Evolutionary conservation across 2,329 filamentous ascomycete species (phyloP), one percentile per base, ranked within the genome.

Genomic region (Fusarium keratoplasticum): DNA sequence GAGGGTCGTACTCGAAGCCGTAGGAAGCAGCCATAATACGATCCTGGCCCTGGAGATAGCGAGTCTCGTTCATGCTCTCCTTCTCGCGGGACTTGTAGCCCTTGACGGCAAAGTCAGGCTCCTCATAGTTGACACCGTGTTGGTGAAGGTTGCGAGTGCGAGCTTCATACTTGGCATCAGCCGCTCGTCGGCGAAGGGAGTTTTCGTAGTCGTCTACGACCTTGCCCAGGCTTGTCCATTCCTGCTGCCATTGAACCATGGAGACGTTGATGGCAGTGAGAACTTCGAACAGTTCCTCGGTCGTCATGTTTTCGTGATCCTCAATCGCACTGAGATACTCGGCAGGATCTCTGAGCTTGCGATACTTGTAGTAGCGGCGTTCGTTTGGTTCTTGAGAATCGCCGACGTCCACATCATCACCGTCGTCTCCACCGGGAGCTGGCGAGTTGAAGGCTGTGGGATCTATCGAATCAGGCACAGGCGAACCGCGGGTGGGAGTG

Each of bases 1-100:
- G 87, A 11, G 87, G 84, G 73, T 91, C 89, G 73, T 91, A 90
- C 69, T 90, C 88, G 74, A 91, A 91, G 18, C 88, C 87, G 76
- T 91, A 92, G 2, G 87, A 85, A 69, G 88, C 85, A 9, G 90
- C 89, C 86, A 89, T 88, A 70, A 90, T 84, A 64, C 84, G 84
- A 80, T 91, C 89, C 77, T 92, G 87, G 62, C 84, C 78, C 64
- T 88, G 86, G 6, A 86, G 83, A 50, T 88, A 84, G 27, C 84
- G 82, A 1, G 84, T 84, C 63, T 87, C 86, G 33, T 80, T 83
- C 72, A 83, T 81, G 3, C 82, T 78, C 52, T 87, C 86, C 40
- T 82, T 82, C 58, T 84, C 82, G 55, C 85, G 83, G 20, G 87
- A 85, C 58, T 86, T 85, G 73, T 87, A 86, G 16, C 89, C 89